Conservation (phyloP, 805 yeast genomes). For the Lachancea sp. region DNA sequence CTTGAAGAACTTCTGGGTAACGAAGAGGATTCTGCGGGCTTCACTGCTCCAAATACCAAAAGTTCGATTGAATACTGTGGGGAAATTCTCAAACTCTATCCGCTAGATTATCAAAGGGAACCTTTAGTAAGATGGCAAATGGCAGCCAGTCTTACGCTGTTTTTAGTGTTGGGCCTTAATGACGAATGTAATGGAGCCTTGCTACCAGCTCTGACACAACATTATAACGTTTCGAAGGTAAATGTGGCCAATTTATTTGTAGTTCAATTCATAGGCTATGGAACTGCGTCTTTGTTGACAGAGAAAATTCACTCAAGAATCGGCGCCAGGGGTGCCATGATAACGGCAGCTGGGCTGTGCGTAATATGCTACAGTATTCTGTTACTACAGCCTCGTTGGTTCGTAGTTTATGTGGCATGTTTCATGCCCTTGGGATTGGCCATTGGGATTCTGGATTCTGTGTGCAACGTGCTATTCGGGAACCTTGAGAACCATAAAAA, state of each 20-base stretch:
- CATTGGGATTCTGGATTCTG: conserved; percentile 32
- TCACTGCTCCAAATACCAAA: conserved; percentile 7
- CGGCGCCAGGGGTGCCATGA: conserved; percentile 31
- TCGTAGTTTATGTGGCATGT: conserved; percentile 21
- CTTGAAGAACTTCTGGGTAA: conserved; percentile 1
- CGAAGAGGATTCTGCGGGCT: not conserved
- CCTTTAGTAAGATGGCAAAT: conserved; percentile 27
- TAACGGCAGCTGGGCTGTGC: conserved; percentile 16
- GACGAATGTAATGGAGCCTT: conserved; percentile 33
- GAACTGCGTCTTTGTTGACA: conserved; percentile 27
- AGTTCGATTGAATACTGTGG: conserved; percentile 25
- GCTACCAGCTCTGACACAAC: conserved; percentile 27
- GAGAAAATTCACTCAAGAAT: conserved; percentile 23
- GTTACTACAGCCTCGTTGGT: conserved; percentile 21
- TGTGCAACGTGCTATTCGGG: conserved; percentile 31
- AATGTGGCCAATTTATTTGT: conserved; percentile 29
- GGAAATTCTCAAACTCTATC: conserved; percentile 21
- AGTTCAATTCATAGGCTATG: conserved; percentile 29
- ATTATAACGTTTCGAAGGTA: conserved; percentile 24
- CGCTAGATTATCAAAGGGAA: conserved; percentile 23
- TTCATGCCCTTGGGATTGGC: conserved; percentile 32
- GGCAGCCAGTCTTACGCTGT: conserved; percentile 25
- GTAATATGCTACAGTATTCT: conserved; percentile 19
- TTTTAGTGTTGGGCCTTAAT: conserved; percentile 30
- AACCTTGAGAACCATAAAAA: conserved; percentile 41